A percentile compares a stretch with the other conserved stretches of the same genome.
These are phyloP conservation scores for Pyrenochaeta sp. DNA, from an alignment of 2,329 filamentous ascomycete genomes.

Conservation along the genomic window DNA sequence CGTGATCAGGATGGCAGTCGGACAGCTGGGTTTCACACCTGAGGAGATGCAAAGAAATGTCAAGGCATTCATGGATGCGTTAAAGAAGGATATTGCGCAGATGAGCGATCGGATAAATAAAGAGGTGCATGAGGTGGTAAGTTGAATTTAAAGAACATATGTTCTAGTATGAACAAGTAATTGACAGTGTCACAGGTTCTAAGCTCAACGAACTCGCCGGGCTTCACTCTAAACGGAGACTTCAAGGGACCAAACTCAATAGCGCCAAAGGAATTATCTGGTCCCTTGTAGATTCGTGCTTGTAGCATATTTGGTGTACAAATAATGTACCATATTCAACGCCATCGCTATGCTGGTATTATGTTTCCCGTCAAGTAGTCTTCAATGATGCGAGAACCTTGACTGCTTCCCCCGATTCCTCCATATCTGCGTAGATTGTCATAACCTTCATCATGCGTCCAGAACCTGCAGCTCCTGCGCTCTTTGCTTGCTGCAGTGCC, in stretches of 20 bases:
- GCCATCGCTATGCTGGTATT: slow-evolving; percentile 56
- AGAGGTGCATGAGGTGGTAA: slow-evolving; percentile 74
- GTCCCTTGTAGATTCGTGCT: slow-evolving; percentile 38
- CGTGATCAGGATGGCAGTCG: slow-evolving; percentile 87
- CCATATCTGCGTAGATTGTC: slow-evolving; percentile 68
- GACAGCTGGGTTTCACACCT: slow-evolving; percentile 87
- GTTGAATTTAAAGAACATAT: slow-evolving; percentile 30
- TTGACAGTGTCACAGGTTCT: slow-evolving; percentile 68
- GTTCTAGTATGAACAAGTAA: slow-evolving; percentile 15
- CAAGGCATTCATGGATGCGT: slow-evolving; percentile 74
- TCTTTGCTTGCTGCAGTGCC: slow-evolving; percentile 66
- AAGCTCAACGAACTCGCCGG: slow-evolving; percentile 86
- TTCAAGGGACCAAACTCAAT: slow-evolving; percentile 64
- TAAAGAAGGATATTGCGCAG: slow-evolving; percentile 79
- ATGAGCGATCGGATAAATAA: slow-evolving; percentile 73
- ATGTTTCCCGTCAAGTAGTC: slow-evolving; percentile 17
- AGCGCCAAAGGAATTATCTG: slow-evolving; percentile 50
- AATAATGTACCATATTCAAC: slow-evolving; percentile 52
- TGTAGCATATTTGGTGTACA: slow-evolving; percentile 36
- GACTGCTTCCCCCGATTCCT: slow-evolving; percentile 66
- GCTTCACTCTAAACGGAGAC: slow-evolving; percentile 84
- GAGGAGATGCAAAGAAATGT: slow-evolving; percentile 87
- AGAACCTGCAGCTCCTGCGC: slow-evolving; percentile 48
- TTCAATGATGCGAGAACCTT: slow-evolving; percentile 60
- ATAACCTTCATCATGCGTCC: slow-evolving; percentile 63